Conservation (phyloP, 768 basidiomycete species). For the Hygrophoropsis aurantiaca region DNA sequence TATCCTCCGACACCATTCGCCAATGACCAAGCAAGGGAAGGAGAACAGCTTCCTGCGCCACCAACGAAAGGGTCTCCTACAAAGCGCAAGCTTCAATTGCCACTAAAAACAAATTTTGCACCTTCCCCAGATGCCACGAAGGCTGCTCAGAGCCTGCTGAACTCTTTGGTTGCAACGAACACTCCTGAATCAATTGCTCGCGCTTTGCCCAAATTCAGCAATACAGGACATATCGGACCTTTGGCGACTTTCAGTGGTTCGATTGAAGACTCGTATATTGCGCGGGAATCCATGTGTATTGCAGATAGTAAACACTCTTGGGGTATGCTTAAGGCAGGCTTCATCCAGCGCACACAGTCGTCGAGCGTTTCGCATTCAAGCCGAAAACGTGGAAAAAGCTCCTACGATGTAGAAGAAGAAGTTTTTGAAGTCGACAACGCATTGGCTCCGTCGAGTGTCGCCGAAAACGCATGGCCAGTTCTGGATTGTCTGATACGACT, state of each 20-base stretch:
- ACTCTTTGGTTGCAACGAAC: constrained; percentile 58
- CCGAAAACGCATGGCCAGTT: constrained; percentile 65
- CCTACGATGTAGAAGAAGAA: constrained; percentile 24
- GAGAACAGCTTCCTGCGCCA: constrained; percentile 25
- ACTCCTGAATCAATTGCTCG: constrained; percentile 50
- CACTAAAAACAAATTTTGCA: constrained; percentile 36
- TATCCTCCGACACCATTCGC: constrained; percentile 44
- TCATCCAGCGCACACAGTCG: constrained; percentile 36
- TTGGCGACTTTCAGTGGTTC: constrained; percentile 26
- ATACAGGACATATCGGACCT: constrained; percentile 8
- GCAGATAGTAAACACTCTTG: constrained; percentile 56
- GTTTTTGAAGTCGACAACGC: constrained; percentile 18
- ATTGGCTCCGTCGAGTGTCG: constrained; percentile 38
- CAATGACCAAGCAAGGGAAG: constrained; percentile 13
- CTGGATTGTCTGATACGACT: constrained; percentile 68
- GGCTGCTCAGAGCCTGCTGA: constrained; percentile 53
- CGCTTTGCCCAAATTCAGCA: constrained; percentile 50
- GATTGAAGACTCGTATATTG: constrained; percentile 56
- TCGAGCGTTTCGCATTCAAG: constrained; percentile 12
- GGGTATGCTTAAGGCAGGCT: constrained; percentile 58
- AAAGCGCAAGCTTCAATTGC: constrained; percentile 43
- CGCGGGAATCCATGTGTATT: constrained; percentile 53
- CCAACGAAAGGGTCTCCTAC: constrained; percentile 46
- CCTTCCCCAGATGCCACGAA: constrained; percentile 46
- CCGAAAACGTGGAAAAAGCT: constrained; percentile 32